phyloP scores from a whole-genome alignment of 345 rosid species.

The Lumnitzera racemosa region DNA sequence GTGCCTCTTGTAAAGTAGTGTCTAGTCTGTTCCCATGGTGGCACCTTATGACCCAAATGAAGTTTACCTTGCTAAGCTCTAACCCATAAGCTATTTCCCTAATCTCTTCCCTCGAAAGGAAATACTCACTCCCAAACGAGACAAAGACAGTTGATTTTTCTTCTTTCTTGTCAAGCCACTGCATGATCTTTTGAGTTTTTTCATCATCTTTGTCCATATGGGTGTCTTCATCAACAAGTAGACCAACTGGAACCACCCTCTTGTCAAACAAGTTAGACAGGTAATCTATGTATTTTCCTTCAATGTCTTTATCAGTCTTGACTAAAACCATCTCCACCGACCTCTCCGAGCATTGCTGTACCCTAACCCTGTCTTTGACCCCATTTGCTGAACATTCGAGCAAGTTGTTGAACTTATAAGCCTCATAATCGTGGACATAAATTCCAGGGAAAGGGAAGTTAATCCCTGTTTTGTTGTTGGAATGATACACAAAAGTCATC shows the following conservation, averaged over 20 bases:
- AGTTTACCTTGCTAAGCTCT: slow-evolving; percentile 23
- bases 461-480: not conserved
- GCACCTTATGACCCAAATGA: slow-evolving; percentile 31
- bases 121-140: slow-evolving; percentile 33
- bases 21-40: slow-evolving; percentile 7
- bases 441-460: slow-evolving; percentile 14
- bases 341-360: slow-evolving; percentile 6
- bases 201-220: slow-evolving; percentile 2
- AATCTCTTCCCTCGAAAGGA: slow-evolving; percentile 15
- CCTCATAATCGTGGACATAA: slow-evolving; percentile 1
- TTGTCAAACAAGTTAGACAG: slow-evolving; percentile 12
- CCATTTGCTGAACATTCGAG: not conserved
- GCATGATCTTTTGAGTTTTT: slow-evolving; percentile 2
- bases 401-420: not conserved
- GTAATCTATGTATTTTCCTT: slow-evolving; percentile 28
- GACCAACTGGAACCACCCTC: slow-evolving; percentile 25
- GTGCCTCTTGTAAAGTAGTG: slow-evolving; percentile 7
- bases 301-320: slow-evolving; percentile 23
- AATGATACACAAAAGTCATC: not conserved
- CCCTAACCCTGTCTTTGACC: not conserved
- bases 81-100: slow-evolving; percentile 31
- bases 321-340: slow-evolving; percentile 14
- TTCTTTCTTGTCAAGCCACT: slow-evolving; percentile 25
- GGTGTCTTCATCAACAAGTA: slow-evolving; percentile 16
- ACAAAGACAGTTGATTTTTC: slow-evolving; percentile 19